phyloP scores from a whole-genome alignment of 73 alveolate species.

The Paramecium sonneborni region DNA sequence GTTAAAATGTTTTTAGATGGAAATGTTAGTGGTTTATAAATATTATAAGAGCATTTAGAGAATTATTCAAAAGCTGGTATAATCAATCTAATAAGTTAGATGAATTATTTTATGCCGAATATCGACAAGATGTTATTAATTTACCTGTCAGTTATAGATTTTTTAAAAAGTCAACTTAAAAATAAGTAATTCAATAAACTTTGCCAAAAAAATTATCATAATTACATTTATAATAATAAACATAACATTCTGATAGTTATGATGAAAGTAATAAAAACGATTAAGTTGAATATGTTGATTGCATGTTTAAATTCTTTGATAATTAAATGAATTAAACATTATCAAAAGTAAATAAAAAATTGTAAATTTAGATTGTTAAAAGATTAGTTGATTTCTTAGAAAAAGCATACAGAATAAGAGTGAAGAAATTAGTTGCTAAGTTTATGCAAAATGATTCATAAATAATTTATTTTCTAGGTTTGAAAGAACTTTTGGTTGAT shows the following conservation, averaged over 20 bases:
- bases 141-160: conserved; percentile 60
- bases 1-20: conserved; percentile 34
- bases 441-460: conserved; percentile 38
- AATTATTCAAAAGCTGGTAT: conserved; percentile 14
- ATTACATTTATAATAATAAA: background rate
- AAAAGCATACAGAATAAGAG: conserved; percentile 59
- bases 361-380: background rate
- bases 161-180: conserved; percentile 51
- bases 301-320: conserved; percentile 43
- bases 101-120: conserved; percentile 61
- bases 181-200: background rate
- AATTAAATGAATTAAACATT: background rate
- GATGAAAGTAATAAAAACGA: conserved; percentile 34
- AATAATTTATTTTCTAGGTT: conserved; percentile 53
- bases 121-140: conserved; percentile 55
- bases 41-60: background rate
- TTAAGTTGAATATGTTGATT: conserved; percentile 29
- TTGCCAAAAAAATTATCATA: background rate
- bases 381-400: conserved; percentile 59
- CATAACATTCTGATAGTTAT: conserved; percentile 28
- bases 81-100: background rate
- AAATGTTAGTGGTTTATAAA: background rate
- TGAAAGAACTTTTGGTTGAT: conserved; percentile 59
- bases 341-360: background rate
- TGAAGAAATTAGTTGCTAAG: conserved; percentile 63